phyloP scores from a whole-genome alignment of 2,329 filamentous ascomycete genomes.

The Sporothrix brunneoviolacea region DNA sequence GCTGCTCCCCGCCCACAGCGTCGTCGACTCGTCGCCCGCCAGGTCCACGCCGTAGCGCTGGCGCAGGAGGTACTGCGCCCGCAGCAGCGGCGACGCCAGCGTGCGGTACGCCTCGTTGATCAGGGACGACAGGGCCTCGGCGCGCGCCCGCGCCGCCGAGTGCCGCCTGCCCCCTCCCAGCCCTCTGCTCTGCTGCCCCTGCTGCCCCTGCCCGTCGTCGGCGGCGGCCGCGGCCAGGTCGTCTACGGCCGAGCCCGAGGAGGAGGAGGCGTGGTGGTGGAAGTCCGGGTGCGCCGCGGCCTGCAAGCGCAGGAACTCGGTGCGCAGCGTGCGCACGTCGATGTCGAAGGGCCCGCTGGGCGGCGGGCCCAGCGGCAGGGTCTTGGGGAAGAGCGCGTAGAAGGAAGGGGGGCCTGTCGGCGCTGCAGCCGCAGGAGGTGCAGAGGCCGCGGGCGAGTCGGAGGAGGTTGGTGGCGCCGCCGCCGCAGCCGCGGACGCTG shows the following conservation, averaged over 20 bases:
- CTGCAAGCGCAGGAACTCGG: slow-evolving; percentile 84
- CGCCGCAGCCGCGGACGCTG: no score
- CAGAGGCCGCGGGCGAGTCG: background rate
- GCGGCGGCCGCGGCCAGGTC: slow-evolving; percentile 21
- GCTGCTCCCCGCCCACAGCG: slow-evolving; percentile 49
- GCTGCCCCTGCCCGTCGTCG: background rate
- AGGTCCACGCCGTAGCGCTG: slow-evolving; percentile 69
- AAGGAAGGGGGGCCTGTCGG: slow-evolving; percentile 29
- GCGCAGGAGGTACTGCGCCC: slow-evolving; percentile 81
- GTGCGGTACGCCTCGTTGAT: slow-evolving; percentile 94
- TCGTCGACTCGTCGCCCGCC: slow-evolving; percentile 65
- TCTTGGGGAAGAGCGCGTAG: slow-evolving; percentile 83
- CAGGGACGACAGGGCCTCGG: slow-evolving; percentile 69
- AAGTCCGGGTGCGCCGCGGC: slow-evolving; percentile 69
- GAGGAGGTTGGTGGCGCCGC: no score
- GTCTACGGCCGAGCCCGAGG: no score
- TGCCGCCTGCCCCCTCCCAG: background rate
- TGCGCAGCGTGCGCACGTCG: slow-evolving; percentile 61
- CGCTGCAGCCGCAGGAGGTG: background rate
- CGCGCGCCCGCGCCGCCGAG: slow-evolving; percentile 34
- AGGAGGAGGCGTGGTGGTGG: slow-evolving; percentile 34
- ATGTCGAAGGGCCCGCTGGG: slow-evolving; percentile 70
- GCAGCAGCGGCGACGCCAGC: slow-evolving; percentile 65
- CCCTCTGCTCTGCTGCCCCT: no score
- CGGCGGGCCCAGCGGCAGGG: slow-evolving; percentile 70